Conservation (phyloP, 495 filamentous ascomycete species). For the Daldinia decipiens region DNA sequence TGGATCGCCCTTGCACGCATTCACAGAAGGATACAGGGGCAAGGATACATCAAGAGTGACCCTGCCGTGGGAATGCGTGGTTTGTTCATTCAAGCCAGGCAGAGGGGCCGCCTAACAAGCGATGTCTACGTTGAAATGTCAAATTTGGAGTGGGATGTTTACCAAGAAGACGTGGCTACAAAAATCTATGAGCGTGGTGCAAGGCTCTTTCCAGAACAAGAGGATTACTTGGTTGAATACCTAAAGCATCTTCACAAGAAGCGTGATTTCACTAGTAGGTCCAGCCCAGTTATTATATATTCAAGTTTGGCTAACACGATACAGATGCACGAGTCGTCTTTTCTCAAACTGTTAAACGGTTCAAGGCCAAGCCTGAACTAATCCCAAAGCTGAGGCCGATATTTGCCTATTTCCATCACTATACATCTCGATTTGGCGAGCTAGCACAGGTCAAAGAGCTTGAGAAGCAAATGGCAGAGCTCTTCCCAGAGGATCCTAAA, state of each 20-base stretch:
- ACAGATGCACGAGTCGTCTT: constrained; percentile 93
- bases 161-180: constrained; percentile 88
- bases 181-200: constrained; percentile 96
- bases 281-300: not conserved
- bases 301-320: constrained; percentile 18
- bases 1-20: constrained; percentile 96
- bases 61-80: constrained; percentile 80
- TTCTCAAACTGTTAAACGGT: constrained; percentile 84
- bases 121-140: constrained; percentile 94
- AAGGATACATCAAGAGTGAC: constrained; percentile 71
- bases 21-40: constrained; percentile 93
- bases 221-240: constrained; percentile 90
- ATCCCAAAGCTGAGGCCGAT: constrained; percentile 81
- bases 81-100: constrained; percentile 86
- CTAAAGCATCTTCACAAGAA: constrained; percentile 90
- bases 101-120: constrained; percentile 83
- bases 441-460: constrained; percentile 86
- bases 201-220: constrained; percentile 91
- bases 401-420: constrained; percentile 89
- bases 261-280: constrained; percentile 93
- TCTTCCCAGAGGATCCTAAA: constrained; percentile 87
- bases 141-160: constrained; percentile 92
- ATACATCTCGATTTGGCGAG: constrained; percentile 94
- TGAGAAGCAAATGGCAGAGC: constrained; percentile 89
- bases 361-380: constrained; percentile 76